phyloP scores from a whole-genome alignment of 192 early-diverging fungal genomes.

The Linnemannia elongata region DNA sequence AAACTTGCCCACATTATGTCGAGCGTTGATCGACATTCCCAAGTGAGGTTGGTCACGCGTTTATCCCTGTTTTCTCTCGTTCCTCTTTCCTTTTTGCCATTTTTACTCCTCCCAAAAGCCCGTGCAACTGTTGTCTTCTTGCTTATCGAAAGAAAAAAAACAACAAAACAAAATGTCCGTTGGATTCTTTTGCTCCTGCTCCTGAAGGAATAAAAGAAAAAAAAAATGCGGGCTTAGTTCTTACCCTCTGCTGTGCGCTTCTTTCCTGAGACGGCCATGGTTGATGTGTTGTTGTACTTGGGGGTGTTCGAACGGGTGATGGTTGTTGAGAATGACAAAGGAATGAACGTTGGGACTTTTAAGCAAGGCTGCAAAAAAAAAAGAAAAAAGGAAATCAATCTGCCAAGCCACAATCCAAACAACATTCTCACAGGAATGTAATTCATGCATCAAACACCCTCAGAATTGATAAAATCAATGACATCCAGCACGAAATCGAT shows the following conservation, averaged over 20 bases:
- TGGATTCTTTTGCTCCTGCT: not conserved
- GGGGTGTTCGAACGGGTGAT: not conserved
- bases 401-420: slow-evolving; percentile 10
- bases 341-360: not conserved
- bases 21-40: too few relatives aligned
- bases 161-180: too few relatives aligned
- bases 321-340: not conserved
- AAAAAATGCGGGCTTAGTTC: not conserved
- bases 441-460: too few relatives aligned
- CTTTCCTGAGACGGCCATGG: slow-evolving; percentile 8
- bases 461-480: too few relatives aligned
- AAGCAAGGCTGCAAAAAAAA: slow-evolving; percentile 12
- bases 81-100: not conserved
- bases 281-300: not conserved
- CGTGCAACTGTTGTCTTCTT: not conserved
- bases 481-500: too few relatives aligned
- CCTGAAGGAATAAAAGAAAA: slow-evolving; percentile 9
- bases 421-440: not conserved
- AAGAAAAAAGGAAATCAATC: not conserved
- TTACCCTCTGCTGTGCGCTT: slow-evolving; percentile 24
- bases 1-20: too few relatives aligned
- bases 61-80: too few relatives aligned
- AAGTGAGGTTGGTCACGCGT: too few relatives aligned
- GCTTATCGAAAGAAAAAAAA: not conserved
- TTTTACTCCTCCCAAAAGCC: not conserved